Percentiles rank a stretch among this genome's conserved stretches.
These are phyloP conservation scores for Heliophila coronopifolia DNA, from an alignment of 441 rosid genomes.

Conservation along the genomic window DNA sequence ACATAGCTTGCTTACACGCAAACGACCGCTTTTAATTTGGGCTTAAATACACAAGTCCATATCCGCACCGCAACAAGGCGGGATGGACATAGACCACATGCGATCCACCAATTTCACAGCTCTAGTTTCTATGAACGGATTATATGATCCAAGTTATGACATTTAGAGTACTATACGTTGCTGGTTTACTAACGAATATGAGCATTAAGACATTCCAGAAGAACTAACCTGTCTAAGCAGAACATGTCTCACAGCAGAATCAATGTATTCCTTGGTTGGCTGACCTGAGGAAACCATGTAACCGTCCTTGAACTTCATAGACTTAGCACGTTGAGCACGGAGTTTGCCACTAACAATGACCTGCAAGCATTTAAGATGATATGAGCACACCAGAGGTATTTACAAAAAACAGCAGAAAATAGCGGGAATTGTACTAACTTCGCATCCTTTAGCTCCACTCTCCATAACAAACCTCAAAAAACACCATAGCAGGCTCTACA, in stretches of 20 bases:
- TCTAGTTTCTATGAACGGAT: no score
- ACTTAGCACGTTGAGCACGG: slow-evolving; percentile 48
- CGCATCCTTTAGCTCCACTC: slow-evolving; percentile 71
- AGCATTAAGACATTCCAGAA: not conserved
- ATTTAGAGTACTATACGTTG: no score
- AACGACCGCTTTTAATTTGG: no score
- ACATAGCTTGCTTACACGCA: no score
- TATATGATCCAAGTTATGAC: no score
- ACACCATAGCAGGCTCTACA: slow-evolving; percentile 62
- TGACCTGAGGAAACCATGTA: slow-evolving; percentile 72
- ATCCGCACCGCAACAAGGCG: no score
- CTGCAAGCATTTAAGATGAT: slow-evolving; percentile 16
- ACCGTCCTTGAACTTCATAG: slow-evolving; percentile 65
- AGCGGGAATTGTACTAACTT: slow-evolving; percentile 25
- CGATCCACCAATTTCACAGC: no score
- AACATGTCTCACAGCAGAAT: slow-evolving; percentile 49
- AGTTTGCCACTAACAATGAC: slow-evolving; percentile 56
- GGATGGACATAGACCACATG: no score
- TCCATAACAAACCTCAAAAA: slow-evolving; percentile 63
- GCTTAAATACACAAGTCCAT: no score
- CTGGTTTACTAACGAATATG: no score
- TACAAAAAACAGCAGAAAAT: not conserved
- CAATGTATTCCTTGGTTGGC: slow-evolving; percentile 55
- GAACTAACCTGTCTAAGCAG: slow-evolving; percentile 44
- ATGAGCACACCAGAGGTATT: not conserved